Evolutionary conservation across 768 basidiomycete species (phyloP).

Genomic region (Lepiota brunneoincarnata): DNA sequence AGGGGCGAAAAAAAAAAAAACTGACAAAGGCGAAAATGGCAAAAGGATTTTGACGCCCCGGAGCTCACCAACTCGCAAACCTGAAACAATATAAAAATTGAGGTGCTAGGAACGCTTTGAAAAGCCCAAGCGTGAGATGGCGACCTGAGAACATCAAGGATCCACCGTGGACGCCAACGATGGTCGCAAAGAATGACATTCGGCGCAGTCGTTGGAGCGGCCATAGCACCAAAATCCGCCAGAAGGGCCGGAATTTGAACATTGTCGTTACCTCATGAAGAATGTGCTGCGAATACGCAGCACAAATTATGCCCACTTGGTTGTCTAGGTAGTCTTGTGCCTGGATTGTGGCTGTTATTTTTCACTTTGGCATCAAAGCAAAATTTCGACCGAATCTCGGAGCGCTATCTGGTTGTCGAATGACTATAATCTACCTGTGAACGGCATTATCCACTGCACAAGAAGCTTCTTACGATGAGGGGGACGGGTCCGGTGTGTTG

Average conservation of each 20-base stretch:
- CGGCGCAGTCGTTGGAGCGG: not conserved
- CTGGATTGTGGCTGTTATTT: not conserved
- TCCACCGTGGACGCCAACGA: not conserved
- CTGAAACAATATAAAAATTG: slow-evolving; percentile 3
- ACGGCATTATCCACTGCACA: not conserved
- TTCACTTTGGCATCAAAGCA: not conserved
- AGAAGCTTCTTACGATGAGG: not conserved
- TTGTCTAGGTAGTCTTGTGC: not conserved
- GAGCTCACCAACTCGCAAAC: not conserved
- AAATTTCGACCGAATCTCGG: not conserved
- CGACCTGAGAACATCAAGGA: slow-evolving; percentile 5
- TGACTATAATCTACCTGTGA: not conserved
- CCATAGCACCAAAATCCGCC: slow-evolving; percentile 5
- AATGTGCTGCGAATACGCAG: not conserved
- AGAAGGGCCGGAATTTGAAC: not conserved
- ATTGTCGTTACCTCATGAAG: not conserved
- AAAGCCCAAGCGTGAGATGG: not conserved
- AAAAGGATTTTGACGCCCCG: not conserved
- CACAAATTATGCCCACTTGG: not conserved
- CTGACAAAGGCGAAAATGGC: not conserved
- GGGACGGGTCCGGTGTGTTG: no score
- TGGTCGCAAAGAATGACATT: not conserved
- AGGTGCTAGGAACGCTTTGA: not conserved
- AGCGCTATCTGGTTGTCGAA: not conserved
- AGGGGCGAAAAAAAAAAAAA: no score